Base-by-base conservation (phyloP, 345 rosid species). In the Populus euphratica region DNA sequence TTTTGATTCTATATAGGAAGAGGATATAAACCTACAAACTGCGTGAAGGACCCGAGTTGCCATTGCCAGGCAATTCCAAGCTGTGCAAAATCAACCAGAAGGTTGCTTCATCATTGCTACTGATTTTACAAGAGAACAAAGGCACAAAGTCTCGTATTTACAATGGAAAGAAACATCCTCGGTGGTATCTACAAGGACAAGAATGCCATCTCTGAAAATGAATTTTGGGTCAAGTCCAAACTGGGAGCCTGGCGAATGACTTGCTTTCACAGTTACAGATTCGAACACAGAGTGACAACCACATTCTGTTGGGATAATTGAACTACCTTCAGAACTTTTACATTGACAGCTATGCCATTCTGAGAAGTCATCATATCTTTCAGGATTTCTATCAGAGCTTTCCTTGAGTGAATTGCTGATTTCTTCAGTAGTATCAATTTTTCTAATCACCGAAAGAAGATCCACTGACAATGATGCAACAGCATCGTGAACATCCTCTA, bases 391-490 rank as follows among this genome's bases (percentile, higher is more conserved):
- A 67, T 70, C 73, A 73, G 75, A 2, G 54, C 75, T 81, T 56
- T 78, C 87, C 18, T 81, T 83, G 56, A 64, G 63, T 21, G 79
- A 81, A 77, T 52, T 62, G 75, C 78, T 80, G 68, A 62, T 74
- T 66, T 76, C 79, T 76, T 52, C 72, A 0, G 86, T 66, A 75
- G 79, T 75, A 76, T 79, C 88, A 78, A 74, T 82, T 78, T 85
- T 91, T 71, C 89, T 86, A 44, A 92, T 84, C 8, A 86, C 86
- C 36, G 95, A 86, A 61, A 90, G 85, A 73, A 93, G 90, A 78
- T 87, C 85, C 74, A 86, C 86, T 5, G 94, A 93, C 83, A 96
- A 77, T 44, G 93, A 87, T 23, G 91, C 88, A 74, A 92, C 93
- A 29, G 80, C 85, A 68, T 92, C 91, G 74, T 96, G 98, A 61